Conservation (phyloP, 1,284 basidiomycete species). For the Cerioporus squamosus region DNA sequence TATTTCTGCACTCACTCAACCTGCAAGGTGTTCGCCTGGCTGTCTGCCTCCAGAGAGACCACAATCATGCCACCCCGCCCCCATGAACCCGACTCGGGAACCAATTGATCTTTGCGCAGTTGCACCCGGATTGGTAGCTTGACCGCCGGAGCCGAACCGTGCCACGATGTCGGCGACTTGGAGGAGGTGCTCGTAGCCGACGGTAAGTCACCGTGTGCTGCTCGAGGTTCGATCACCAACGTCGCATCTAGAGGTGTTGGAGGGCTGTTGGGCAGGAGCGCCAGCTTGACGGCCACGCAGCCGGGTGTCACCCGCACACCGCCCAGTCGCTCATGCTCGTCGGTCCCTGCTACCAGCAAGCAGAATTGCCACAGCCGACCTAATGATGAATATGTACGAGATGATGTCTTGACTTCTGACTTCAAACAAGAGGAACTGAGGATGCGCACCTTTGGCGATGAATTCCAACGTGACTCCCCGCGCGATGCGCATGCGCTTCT, state of each 20-base stretch:
- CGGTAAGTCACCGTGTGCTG: neutral
- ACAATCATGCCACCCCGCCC: conserved; percentile 34
- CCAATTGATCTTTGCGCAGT: conserved; percentile 33
- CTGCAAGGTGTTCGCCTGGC: conserved; percentile 52
- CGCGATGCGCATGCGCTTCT: conserved; percentile 71
- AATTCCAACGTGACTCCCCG: conserved; percentile 61
- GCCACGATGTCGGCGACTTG: neutral
- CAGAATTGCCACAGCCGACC: neutral
- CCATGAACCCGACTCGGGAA: conserved; percentile 22
- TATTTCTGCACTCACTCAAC: conserved; percentile 51
- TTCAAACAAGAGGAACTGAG: no score
- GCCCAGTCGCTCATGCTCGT: conserved; percentile 24
- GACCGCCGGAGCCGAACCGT: neutral
- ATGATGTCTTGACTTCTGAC: neutral
- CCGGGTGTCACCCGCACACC: conserved; percentile 36
- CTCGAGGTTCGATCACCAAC: conserved; percentile 50
- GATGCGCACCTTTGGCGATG: conserved; percentile 63
- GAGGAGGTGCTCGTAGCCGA: neutral
- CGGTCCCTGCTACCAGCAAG: neutral
- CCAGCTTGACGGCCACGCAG: conserved; percentile 59
- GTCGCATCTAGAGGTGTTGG: conserved; percentile 64
- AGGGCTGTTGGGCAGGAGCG: conserved; percentile 59
- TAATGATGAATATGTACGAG: neutral
- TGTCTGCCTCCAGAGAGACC: conserved; percentile 49
- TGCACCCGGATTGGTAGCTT: conserved; percentile 44